phyloP scores from a whole-genome alignment of 2,329 filamentous ascomycete species.

The Chaetomiaceae sp. region DNA sequence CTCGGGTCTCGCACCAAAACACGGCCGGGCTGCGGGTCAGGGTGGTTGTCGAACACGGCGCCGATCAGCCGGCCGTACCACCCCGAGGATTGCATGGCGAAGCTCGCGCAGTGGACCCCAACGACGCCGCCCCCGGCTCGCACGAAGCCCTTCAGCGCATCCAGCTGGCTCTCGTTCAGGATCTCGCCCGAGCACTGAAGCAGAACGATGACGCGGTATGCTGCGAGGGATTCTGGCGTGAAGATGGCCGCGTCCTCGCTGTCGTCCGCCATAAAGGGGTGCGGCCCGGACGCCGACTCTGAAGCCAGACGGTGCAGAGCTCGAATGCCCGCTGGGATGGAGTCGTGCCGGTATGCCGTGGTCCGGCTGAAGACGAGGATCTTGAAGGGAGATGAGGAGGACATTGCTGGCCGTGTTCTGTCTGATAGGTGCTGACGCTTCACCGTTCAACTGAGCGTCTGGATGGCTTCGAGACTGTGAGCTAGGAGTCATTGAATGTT shows the following conservation, averaged over 20 bases:
- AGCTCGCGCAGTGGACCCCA: constrained; percentile 35
- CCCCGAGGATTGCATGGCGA: constrained; percentile 28
- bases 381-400: constrained; percentile 16
- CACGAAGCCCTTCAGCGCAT: constrained; percentile 30
- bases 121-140: constrained; percentile 34
- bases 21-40: constrained; percentile 30
- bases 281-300: constrained; percentile 7
- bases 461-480: too few species aligned
- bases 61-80: constrained; percentile 37
- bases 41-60: constrained; percentile 34
- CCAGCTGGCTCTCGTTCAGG: constrained; percentile 29
- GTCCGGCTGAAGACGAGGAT: constrained; percentile 38
- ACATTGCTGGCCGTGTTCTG: background rate
- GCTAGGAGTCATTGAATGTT: too few species aligned
- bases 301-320: constrained; percentile 28
- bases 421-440: too few species aligned
- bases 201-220: constrained; percentile 34
- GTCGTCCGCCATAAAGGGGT: constrained; percentile 29
- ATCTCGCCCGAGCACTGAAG: constrained; percentile 36
- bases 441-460: too few species aligned
- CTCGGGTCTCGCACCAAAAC: constrained; percentile 27
- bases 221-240: constrained; percentile 25
- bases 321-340: constrained; percentile 33
- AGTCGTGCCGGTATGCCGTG: constrained; percentile 33
- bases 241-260: constrained; percentile 34